phyloP scores from a whole-genome alignment of 2,329 filamentous ascomycete species.

The Microdochium paspali region DNA sequence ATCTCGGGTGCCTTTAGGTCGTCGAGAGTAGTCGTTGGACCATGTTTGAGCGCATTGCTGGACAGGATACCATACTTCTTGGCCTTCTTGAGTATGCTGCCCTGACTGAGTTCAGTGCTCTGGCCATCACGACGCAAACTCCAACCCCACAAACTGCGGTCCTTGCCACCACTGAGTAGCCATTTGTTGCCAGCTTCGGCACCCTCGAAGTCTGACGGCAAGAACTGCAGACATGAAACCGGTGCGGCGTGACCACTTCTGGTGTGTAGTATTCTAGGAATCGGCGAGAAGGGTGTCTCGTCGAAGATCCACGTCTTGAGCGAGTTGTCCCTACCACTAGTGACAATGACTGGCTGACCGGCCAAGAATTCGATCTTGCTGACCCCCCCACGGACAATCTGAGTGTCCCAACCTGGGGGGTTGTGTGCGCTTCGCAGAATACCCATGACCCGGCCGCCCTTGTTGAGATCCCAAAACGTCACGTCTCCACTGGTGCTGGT shows the following conservation, averaged over 20 bases:
- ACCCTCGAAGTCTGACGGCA: conserved; percentile 83
- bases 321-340: conserved; percentile 86
- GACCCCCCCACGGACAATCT: conserved; percentile 62
- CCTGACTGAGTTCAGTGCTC: conserved; percentile 87
- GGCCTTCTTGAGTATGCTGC: conserved; percentile 76
- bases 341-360: conserved; percentile 83
- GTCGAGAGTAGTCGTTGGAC: conserved; percentile 56
- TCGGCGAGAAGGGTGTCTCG: conserved; percentile 77
- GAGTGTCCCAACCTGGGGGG: conserved; percentile 48
- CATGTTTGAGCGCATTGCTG: conserved; percentile 43
- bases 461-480: conserved; percentile 92
- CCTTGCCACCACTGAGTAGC: conserved; percentile 81
- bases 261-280: conserved; percentile 76
- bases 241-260: conserved; percentile 84
- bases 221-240: conserved; percentile 72
- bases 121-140: conserved; percentile 91
- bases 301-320: conserved; percentile 97
- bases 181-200: conserved; percentile 86
- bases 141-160: conserved; percentile 93
- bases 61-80: conserved; percentile 75
- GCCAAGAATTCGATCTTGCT: conserved; percentile 82
- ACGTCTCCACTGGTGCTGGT: conserved; percentile 74
- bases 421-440: conserved; percentile 83
- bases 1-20: conserved; percentile 85
- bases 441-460: conserved; percentile 77